Base-by-base conservation (phyloP, 805 yeast species). In the Schwanniomyces sp. region DNA sequence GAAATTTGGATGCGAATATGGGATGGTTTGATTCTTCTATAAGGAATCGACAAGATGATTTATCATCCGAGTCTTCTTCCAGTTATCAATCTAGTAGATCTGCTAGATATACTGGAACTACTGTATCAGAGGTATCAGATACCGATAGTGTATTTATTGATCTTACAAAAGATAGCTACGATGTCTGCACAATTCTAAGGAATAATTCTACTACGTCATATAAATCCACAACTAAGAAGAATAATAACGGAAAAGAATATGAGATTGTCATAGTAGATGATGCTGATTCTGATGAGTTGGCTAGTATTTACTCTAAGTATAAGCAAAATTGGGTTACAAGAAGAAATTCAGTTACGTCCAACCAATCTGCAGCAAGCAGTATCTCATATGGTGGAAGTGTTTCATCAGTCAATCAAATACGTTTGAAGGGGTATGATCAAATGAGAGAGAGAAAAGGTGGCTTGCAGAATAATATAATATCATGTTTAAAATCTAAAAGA, bases 221-320 rank as follows among this genome's bases (percentile, higher is more conserved):
- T 51, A 62, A 52, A 48, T 72, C 77, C 1, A 69, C 69, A 1
- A 72, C 70, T 1, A 77, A 74, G 43, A 66, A 57, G 43, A 60
- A 63, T 4, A 64, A 55, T 21, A 66, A 65, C 21, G 78, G 78
- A 3, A 67, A 63, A 47, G 64, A 65, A 11, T 69, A 73, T 0
- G 78, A 74, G 46, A 76, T 74, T 6, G 77, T 74, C 1, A 52
- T 73, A 36, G 76, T 74, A 5, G 70, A 62, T 8, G 70, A 63
- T 4, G 51, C 50, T 5, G 68, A 61, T 14, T 52, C 59, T 16
- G 67, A 64, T 40, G 72, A 67, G 16, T 62, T 74, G 43, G 63
- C 61, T 50, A 72, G 77, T 52, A 65, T 74, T 40, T 73, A 73
- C 50, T 74, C 78, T 5, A 68, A 65, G 47, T 74, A 74, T 53